phyloP scores from a whole-genome alignment of 352 stramenopile species.

The Phytophthora pinifolia region DNA sequence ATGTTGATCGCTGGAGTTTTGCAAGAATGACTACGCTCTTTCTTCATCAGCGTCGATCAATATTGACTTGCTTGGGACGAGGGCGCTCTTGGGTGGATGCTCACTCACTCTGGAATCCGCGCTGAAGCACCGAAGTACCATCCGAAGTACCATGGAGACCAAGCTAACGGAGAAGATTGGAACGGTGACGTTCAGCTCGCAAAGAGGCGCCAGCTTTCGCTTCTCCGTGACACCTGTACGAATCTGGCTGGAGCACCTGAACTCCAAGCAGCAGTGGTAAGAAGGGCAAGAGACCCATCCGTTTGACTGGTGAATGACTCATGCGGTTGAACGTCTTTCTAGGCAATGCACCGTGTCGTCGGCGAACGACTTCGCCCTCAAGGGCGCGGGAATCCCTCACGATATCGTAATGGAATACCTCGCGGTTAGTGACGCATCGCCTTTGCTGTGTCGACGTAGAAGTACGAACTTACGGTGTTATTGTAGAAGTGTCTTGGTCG shows the following conservation, averaged over 20 bases:
- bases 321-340: background rate
- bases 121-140: background rate
- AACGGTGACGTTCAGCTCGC: slow-evolving; percentile 7
- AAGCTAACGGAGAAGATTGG: slow-evolving; percentile 17
- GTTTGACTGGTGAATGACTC: too few relatives aligned
- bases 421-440: slow-evolving; percentile 7
- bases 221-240: background rate
- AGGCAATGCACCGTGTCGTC: slow-evolving; percentile 31
- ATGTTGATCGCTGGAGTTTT: background rate
- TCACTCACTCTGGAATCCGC: slow-evolving; percentile 12
- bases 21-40: too few relatives aligned
- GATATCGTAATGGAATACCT: slow-evolving; percentile 32
- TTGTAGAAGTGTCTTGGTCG: slow-evolving; percentile 19
- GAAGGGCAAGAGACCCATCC: background rate
- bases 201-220: slow-evolving; percentile 5
- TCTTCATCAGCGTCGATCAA: too few relatives aligned
- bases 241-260: slow-evolving; percentile 9
- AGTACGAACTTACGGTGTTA: background rate
- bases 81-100: background rate
- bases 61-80: too few relatives aligned
- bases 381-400: slow-evolving; percentile 26
- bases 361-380: slow-evolving; percentile 30
- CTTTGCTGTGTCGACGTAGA: background rate
- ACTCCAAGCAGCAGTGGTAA: slow-evolving; percentile 14
- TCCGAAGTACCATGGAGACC: background rate